Percentiles rank a stretch among this genome's conserved stretches.
phyloP scores from a whole-genome alignment of 2,329 filamentous ascomycete species.

The Tolypocladium tropicale region DNA sequence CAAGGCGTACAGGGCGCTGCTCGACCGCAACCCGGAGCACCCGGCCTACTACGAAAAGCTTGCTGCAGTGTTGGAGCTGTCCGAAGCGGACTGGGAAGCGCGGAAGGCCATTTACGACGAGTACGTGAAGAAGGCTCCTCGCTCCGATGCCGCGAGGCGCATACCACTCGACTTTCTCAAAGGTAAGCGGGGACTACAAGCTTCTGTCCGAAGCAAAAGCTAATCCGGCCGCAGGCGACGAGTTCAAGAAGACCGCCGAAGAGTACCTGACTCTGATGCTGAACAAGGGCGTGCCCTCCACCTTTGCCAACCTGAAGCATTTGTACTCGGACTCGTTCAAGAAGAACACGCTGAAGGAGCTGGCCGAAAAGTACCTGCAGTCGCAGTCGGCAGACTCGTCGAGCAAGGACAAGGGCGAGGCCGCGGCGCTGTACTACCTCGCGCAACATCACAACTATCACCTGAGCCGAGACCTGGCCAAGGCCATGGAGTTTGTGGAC shows the following conservation, averaged over 20 bases:
- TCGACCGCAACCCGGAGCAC: constrained; percentile 84
- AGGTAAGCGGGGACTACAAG: constrained; percentile 33
- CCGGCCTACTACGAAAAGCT: constrained; percentile 77
- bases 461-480: constrained; percentile 71
- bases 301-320: constrained; percentile 93
- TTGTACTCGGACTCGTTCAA: constrained; percentile 74
- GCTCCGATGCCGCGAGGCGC: constrained; percentile 74
- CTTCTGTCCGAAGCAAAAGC: background rate
- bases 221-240: constrained; percentile 47
- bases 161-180: constrained; percentile 83
- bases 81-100: constrained; percentile 46
- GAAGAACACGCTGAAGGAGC: constrained; percentile 60
- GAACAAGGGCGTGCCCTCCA: constrained; percentile 86
- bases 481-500: constrained; percentile 74
- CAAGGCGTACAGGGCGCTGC: constrained; percentile 66
- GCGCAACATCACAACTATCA: constrained; percentile 96
- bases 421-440: constrained; percentile 82
- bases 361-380: constrained; percentile 71
- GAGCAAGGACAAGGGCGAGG: constrained; percentile 50
- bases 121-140: constrained; percentile 70
- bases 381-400: constrained; percentile 41
- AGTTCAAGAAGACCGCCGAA: constrained; percentile 69
- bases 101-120: constrained; percentile 63
- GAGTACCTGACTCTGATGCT: constrained; percentile 76
- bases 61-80: constrained; percentile 55